A percentile compares a stretch with the other conserved stretches of the same genome.
Evolutionary conservation across 805 yeast genomes (phyloP).

Genomic region (Monosporozyma aerobia): DNA sequence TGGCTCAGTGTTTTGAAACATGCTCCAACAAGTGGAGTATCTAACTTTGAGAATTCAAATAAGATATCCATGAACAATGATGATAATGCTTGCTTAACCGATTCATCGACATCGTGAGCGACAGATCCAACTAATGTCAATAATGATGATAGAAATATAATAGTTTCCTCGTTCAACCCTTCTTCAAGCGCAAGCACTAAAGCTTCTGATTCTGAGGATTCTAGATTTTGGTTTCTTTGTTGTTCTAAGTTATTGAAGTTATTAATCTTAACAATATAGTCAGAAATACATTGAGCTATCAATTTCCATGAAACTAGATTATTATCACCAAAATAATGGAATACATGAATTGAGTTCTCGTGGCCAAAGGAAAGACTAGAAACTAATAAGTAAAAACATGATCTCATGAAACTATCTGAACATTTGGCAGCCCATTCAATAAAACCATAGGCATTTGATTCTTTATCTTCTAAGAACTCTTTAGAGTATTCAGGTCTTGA

Average conservation of each 20-base stretch:
- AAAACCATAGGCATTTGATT: constrained; percentile 66
- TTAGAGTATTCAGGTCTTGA: constrained; percentile 49
- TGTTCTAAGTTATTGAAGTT: constrained; percentile 24
- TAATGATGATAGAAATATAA: constrained; percentile 65
- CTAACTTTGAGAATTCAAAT: constrained; percentile 37
- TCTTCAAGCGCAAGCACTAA: constrained; percentile 33
- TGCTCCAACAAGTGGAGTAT: constrained; percentile 45
- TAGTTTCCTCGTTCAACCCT: constrained; percentile 72
- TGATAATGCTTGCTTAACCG: constrained; percentile 16
- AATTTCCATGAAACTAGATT: constrained; percentile 44
- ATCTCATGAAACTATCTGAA: constrained; percentile 71
- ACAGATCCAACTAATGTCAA: constrained; percentile 54
- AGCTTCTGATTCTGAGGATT: constrained; percentile 22
- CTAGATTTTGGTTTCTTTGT: constrained; percentile 21
- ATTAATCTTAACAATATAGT: constrained; percentile 40
- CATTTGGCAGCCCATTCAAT: constrained; percentile 81
- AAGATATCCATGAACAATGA: constrained; percentile 28
- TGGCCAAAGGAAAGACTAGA: constrained; percentile 64
- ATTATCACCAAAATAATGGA: constrained; percentile 38
- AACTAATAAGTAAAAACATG: constrained; percentile 71
- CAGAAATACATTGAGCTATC: constrained; percentile 44
- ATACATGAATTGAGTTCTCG: constrained; percentile 42
- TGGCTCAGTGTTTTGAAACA: constrained; percentile 48
- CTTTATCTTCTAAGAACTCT: constrained; percentile 61
- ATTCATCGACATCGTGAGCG: constrained; percentile 29